Percentiles rank a stretch among this genome's conserved stretches.
Conservation (phyloP, 2,329 filamentous ascomycete genomes). For the Penicillium oxalicum region DNA sequence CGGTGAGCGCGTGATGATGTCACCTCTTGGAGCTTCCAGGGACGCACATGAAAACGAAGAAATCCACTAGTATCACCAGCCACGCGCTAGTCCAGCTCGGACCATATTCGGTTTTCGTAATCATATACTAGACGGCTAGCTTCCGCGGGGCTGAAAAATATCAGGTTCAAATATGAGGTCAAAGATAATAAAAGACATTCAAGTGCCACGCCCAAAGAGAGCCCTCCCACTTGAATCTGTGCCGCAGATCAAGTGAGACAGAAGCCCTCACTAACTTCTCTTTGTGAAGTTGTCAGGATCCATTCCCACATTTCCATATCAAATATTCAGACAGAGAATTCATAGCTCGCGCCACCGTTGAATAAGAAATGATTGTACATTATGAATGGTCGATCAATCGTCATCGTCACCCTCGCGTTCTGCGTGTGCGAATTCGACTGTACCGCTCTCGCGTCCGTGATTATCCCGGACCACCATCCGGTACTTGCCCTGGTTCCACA, state of each 20-base stretch:
- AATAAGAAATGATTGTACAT: not conserved
- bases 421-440: slow-evolving; percentile 44
- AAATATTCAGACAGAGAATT: no score
- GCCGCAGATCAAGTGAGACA: no score
- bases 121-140: not conserved
- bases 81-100: not conserved
- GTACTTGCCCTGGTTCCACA: slow-evolving; percentile 80
- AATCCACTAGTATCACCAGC: not conserved
- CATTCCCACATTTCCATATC: no score
- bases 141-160: no score
- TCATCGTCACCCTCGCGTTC: slow-evolving; percentile 33
- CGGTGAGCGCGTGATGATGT: slow-evolving; percentile 35
- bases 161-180: no score
- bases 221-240: no score
- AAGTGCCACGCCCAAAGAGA: no score
- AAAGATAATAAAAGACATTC: no score
- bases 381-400: slow-evolving; percentile 20
- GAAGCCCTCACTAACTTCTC: no score
- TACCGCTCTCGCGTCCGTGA: slow-evolving; percentile 44
- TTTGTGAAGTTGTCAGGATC: no score
- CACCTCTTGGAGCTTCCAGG: slow-evolving; percentile 18
- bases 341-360: no score
- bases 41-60: not conserved
- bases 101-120: not conserved
- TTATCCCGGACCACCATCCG: slow-evolving; percentile 50